Conservation (phyloP, 1,139 yeast genomes). For the Protomyces inundatus region DNA sequence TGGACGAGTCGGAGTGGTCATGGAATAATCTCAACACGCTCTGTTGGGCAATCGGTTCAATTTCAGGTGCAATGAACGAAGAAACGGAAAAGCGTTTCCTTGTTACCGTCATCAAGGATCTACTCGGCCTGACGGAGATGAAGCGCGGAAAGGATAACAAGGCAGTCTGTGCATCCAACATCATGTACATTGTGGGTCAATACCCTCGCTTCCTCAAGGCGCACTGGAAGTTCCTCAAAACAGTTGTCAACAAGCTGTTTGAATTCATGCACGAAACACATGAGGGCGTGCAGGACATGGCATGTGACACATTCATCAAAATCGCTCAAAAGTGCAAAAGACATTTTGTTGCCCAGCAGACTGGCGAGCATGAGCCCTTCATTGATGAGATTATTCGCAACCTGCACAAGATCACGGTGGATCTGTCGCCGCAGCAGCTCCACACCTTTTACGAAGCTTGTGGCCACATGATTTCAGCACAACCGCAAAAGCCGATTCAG, state of each 20-base stretch:
- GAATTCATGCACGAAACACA: constrained; percentile 99
- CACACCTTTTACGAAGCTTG: constrained; percentile 98
- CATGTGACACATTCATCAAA: constrained; percentile 96
- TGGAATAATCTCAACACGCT: constrained; percentile 96
- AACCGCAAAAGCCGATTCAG: constrained; percentile 57
- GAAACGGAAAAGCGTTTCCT: constrained; percentile 93
- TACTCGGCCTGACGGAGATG: constrained; percentile 86
- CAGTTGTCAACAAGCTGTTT: constrained; percentile 89
- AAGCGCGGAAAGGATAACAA: constrained; percentile 96
- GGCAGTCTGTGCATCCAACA: constrained; percentile 97
- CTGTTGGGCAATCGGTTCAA: constrained; percentile 99
- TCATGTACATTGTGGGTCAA: constrained; percentile 98
- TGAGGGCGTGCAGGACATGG: constrained; percentile 96
- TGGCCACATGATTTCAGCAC: constrained; percentile 88
- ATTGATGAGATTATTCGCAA: constrained; percentile 81
- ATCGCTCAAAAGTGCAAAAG: constrained; percentile 91
- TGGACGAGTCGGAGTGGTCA: constrained; percentile 97
- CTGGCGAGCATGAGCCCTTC: constrained; percentile 85
- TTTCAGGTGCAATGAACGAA: constrained; percentile 97
- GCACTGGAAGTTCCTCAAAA: constrained; percentile 94
- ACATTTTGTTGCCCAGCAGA: constrained; percentile 85
- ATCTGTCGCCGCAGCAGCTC: constrained; percentile 92
- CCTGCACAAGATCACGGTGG: constrained; percentile 81
- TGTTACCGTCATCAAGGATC: constrained; percentile 86
- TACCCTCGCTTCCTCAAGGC: constrained; percentile 96